Evolutionary conservation across 2,329 filamentous ascomycete species (phyloP).

Genomic region (Fusarium incarnatum): DNA sequence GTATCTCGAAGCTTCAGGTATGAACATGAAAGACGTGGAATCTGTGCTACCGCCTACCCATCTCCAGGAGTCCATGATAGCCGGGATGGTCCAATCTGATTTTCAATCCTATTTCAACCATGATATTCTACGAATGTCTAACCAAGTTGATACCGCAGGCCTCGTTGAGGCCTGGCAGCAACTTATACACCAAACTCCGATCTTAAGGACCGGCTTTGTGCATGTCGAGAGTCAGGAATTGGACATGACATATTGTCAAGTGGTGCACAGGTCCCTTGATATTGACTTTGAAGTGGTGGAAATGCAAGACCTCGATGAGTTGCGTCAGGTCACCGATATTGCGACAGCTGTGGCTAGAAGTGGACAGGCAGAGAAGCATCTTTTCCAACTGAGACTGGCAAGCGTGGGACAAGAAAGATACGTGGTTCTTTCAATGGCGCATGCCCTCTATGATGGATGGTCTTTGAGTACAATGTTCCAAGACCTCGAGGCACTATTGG

Average conservation of each 20-base stretch:
- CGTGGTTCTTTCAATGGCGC: constrained; percentile 78
- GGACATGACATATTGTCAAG: constrained; percentile 62
- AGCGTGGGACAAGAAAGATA: constrained; percentile 52
- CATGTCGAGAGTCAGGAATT: constrained; percentile 71
- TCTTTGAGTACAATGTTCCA: constrained; percentile 80
- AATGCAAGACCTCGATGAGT: constrained; percentile 49
- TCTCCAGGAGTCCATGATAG: constrained; percentile 87
- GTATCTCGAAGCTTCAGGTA: constrained; percentile 52
- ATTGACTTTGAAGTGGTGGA: constrained; percentile 38
- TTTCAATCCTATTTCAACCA: constrained; percentile 88
- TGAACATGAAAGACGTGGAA: constrained; percentile 60
- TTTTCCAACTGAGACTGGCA: constrained; percentile 64
- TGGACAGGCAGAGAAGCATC: constrained; percentile 50
- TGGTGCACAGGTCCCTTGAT: constrained; percentile 51
- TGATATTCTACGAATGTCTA: constrained; percentile 74
- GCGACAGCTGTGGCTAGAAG: constrained; percentile 54
- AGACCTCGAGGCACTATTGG: constrained; percentile 76
- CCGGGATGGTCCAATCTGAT: constrained; percentile 80
- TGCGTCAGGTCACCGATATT: constrained; percentile 51
- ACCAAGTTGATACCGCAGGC: constrained; percentile 63
- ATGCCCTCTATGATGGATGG: constrained; percentile 91
- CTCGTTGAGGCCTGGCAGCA: constrained; percentile 71
- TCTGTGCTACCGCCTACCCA: constrained; percentile 79
- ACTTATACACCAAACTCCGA: constrained; percentile 71
- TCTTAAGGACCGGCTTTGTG: constrained; percentile 80